A percentile compares a stretch with the other conserved stretches of the same genome.
Evolutionary conservation across 2,329 filamentous ascomycete genomes (phyloP).

Genomic region (Aaosphaeria arxii): DNA sequence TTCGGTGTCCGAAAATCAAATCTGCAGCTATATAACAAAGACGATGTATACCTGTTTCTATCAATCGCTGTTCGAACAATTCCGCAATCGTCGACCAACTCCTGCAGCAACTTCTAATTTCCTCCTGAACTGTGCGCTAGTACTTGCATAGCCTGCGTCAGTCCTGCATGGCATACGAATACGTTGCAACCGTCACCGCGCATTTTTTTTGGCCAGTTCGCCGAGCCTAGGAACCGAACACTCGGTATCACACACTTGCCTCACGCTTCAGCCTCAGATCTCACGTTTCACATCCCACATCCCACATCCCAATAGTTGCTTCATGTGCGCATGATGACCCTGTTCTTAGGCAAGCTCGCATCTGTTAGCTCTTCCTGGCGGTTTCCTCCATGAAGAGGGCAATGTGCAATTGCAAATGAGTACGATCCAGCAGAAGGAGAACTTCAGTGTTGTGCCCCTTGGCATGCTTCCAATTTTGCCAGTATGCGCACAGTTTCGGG

Average conservation of each 20-base stretch:
- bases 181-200: neutral
- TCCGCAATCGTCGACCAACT: neutral
- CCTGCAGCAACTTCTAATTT: neutral
- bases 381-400: no score
- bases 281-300: neutral
- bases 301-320: no score
- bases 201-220: neutral
- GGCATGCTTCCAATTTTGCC: no score
- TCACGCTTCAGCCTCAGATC: neutral
- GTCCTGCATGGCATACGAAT: constrained; percentile 1
- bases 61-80: constrained; percentile 1
- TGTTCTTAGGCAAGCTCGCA: neutral
- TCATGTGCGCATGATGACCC: neutral
- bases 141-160: neutral
- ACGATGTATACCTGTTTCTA: constrained; percentile 11
- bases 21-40: constrained; percentile 18
- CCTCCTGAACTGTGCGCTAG: constrained; percentile 2
- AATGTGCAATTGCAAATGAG: no score
- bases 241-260: constrained; percentile 5
- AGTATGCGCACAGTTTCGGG: no score
- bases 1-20: constrained; percentile 13
- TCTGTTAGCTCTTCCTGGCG: neutral
- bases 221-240: neutral
- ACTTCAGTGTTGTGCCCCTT: no score
- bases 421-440: no score